These are phyloP conservation scores for Aureobasidium musti DNA, from an alignment of 2,329 filamentous ascomycete genomes.

Conservation along the genomic window DNA sequence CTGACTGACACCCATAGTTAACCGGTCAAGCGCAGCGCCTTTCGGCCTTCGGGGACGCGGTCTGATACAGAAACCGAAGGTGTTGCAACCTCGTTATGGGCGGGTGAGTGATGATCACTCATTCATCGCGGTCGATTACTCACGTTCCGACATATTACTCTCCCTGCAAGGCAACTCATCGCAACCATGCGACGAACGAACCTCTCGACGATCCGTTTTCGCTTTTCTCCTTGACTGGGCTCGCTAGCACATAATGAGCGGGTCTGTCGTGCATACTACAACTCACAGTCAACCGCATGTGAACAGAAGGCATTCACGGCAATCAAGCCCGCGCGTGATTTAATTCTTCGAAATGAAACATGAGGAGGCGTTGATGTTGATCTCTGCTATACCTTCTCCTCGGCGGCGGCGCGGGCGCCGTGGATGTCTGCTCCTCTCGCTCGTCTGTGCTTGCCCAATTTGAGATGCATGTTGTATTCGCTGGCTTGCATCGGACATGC, in stretches of 20 bases:
- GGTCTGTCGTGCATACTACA: neutral
- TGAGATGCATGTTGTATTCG: neutral
- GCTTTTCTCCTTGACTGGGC: neutral
- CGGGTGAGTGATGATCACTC: neutral
- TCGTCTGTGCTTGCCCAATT: constrained; percentile 5
- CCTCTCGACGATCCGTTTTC: neutral
- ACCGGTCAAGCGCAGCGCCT: neutral
- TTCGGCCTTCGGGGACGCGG: neutral
- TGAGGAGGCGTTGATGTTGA: neutral
- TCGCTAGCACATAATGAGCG: neutral
- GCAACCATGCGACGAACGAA: neutral
- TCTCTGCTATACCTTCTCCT: constrained; percentile 3
- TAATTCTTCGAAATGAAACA: neutral
- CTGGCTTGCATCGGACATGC: neutral
- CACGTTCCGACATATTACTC: neutral
- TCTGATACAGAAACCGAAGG: neutral
- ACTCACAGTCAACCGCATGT: neutral
- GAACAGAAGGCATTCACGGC: neutral
- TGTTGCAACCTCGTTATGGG: neutral
- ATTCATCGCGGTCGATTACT: neutral
- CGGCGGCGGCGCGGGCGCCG: neutral
- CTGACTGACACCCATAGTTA: neutral
- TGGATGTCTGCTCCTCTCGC: neutral
- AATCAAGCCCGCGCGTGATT: neutral
- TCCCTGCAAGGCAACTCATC: neutral